Base-by-base conservation (phyloP, 176 grass and related monocot genomes). In the Aegilops umbellulata region DNA sequence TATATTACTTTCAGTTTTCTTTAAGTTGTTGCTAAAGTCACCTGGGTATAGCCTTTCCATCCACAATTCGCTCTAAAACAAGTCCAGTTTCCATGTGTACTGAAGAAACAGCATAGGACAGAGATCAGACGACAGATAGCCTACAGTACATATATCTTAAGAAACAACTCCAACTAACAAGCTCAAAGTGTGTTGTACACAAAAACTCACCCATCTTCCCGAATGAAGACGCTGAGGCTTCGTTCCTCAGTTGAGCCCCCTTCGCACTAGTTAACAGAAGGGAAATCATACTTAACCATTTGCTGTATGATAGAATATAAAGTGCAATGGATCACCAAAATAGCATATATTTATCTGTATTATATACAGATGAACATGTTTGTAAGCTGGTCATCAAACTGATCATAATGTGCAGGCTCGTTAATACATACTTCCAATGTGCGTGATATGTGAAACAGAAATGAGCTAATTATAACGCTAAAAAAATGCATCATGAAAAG, bases 21-120 rank as follows among this genome's bases (percentile, higher is more conserved):
- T 64, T 46, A 17, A 46, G 85, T 77, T 69, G 34, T 67, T 78
- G 30, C 12, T 71, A 72, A 15, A 76, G 29, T 8, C 89, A 95
- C 95, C 86, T 82, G 34, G 30, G 69, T 44, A 85, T 2, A 6
- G 83, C 97, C 97, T 71, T 65, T 91, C 94, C 88, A 99, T 49
- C 94, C 97, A 88, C 97, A 99, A 27, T 6, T 94, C 6, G 85
- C 76, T 89, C 94, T 91, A 70, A 99, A 99, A 68, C 97, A 99
- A 29, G 24, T 80, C 97, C 97, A 99, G 12, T 63, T 23, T 31
- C 94, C 92, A 13, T 65, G 72, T 14, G 1, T 20, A 60, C 97
- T 99, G 84, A 67, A 49, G 66, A 82, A 89, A 83, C 24, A 87
- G 29, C 74, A 87, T 53, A 73, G 11, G 81, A 82, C 20, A 55